phyloP scores from a whole-genome alignment of 2,329 filamentous ascomycete genomes.

The Fragosphaeria purpurea region DNA sequence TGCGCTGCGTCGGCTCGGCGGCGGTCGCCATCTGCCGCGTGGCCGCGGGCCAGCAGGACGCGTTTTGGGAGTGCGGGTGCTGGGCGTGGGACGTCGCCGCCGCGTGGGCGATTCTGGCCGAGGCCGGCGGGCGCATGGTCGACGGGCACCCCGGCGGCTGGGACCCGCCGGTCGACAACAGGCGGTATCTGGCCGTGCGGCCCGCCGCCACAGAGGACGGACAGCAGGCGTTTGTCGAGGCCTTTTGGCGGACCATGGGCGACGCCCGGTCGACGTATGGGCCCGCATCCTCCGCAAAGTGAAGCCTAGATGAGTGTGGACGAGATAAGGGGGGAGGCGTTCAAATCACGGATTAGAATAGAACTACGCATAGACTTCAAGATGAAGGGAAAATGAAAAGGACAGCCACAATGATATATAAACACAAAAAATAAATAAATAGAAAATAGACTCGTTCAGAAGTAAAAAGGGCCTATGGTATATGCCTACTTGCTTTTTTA shows the following conservation, averaged over 20 bases:
- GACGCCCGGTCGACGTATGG: too few species aligned
- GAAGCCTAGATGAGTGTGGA: too few species aligned
- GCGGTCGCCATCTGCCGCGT: slow-evolving; percentile 66
- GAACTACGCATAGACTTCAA: too few species aligned
- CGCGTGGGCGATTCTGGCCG: slow-evolving; percentile 64
- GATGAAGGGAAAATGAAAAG: too few species aligned
- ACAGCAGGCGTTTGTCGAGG: slow-evolving; percentile 51
- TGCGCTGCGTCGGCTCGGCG: slow-evolving; percentile 59
- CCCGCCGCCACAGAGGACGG: slow-evolving; percentile 39
- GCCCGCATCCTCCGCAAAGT: too few species aligned
- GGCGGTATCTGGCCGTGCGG: slow-evolving; percentile 53
- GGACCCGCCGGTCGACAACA: slow-evolving; percentile 47
- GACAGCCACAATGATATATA: too few species aligned
- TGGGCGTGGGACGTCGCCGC: slow-evolving; percentile 82
- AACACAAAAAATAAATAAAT: too few species aligned
- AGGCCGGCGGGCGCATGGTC: slow-evolving; percentile 64
- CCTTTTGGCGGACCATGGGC: slow-evolving; percentile 40
- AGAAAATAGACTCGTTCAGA: too few species aligned
- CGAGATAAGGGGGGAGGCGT: too few species aligned
- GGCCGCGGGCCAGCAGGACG: slow-evolving; percentile 59
- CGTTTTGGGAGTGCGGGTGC: slow-evolving; percentile 78
- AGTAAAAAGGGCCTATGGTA: too few species aligned
- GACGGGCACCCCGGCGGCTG: slow-evolving; percentile 64
- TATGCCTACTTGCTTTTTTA: too few species aligned
- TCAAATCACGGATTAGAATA: too few species aligned